These are phyloP conservation scores for Fraxinus albicans DNA, from an alignment of 305 asterid genomes.

Conservation along the genomic window DNA sequence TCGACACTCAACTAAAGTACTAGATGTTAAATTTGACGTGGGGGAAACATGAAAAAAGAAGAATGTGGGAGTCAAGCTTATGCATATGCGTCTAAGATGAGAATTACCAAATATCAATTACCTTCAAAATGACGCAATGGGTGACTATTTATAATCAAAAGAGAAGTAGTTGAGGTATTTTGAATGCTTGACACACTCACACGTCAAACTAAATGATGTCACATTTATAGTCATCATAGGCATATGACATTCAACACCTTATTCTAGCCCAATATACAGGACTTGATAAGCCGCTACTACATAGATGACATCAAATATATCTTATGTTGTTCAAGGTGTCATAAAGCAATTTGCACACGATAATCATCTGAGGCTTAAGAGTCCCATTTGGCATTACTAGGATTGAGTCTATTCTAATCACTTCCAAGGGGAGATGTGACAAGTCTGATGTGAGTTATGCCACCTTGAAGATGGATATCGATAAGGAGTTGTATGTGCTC, in stretches of 20 bases:
- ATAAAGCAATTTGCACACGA: neutral
- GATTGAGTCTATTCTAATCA: no score
- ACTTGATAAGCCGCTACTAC: neutral
- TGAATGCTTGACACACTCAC: neutral
- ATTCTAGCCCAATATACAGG: neutral
- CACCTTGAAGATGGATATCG: neutral
- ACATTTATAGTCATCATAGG: neutral
- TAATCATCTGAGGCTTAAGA: neutral
- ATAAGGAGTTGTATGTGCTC: neutral
- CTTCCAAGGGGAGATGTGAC: neutral
- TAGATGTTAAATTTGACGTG: no score
- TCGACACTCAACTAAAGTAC: no score
- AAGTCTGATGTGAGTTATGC: neutral
- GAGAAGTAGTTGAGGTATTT: neutral
- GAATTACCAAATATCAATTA: neutral
- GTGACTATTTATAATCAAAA: neutral
- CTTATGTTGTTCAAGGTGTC: neutral
- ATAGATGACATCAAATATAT: neutral
- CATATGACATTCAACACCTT: no score
- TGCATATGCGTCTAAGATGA: neutral
- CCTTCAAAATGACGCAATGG: neutral
- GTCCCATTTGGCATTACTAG: neutral
- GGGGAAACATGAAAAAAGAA: no score
- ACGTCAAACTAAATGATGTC: neutral
- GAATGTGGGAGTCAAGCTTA: no score